Base-by-base conservation (phyloP, 1,284 basidiomycete genomes). In the Waitea zeae region DNA sequence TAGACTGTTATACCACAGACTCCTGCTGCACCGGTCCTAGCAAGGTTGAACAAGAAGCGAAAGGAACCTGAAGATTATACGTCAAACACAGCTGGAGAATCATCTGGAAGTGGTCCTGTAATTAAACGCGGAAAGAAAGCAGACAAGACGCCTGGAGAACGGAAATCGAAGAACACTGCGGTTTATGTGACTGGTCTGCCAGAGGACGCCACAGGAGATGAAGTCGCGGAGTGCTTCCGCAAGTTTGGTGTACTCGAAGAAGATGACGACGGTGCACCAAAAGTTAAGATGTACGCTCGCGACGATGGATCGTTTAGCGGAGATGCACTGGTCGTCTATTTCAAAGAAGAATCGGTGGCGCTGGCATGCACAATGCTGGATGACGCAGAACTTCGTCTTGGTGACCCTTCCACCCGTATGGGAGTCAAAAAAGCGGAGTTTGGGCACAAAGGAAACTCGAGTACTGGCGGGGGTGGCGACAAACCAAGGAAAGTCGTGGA, bases 301-400 rank as follows among this genome's bases (percentile, higher is more conserved):
- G 86, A 86, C 2, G 77, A 86, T 41, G 89, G 89, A n/a, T 57
- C 64, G 20, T 97, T 97, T 56, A 95, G 76, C 47, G 93, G 95
- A 20, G 93, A 98, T 44, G 93, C 93, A 1, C 59, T 98, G 41
- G 78, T 99, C 38, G 89, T 96, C 31, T 99, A 87, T 54, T 95
- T 97, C 64, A 96, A 96, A 53, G 88, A 93, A 49, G 93, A 92
- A 41, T 90, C 84, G 19, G 95, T 98, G 12, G 59, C 65, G 9
- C 63, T 98, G 36, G 93, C 92, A 2, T 57, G 89, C 37, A 81
- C 67, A 41, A 64, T 98, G 41, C 62, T 98, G 39, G 92, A 97
- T 52, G 93, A 97, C 41, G 88, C 86, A 1, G 88, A 92, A 51
- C 58, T 99, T 39, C 64, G 90, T 37, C 51, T 92, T n/a, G 89